A percentile compares a stretch with the other conserved stretches of the same genome.
Evolutionary conservation across 1,284 basidiomycete species (phyloP).

Genomic region (Puccinia hordei): DNA sequence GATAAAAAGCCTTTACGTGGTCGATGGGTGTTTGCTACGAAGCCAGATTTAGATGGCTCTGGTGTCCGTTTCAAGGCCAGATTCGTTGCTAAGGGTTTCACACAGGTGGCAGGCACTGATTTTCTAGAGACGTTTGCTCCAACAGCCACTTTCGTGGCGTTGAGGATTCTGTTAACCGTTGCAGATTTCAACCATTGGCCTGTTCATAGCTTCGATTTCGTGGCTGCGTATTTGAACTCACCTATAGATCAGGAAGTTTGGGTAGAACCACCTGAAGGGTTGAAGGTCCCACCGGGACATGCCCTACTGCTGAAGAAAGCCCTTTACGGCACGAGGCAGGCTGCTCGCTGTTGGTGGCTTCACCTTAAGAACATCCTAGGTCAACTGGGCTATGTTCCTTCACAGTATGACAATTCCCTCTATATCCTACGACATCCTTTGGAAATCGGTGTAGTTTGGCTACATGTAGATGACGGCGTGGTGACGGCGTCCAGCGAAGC

Average conservation of each 20-base stretch:
- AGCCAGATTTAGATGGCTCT: background rate
- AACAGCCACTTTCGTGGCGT: background rate
- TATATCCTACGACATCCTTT: background rate
- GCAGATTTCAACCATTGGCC: background rate
- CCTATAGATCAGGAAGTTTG: constrained; percentile 23
- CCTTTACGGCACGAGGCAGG: constrained; percentile 13
- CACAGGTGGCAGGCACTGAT: background rate
- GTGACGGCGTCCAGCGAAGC: background rate
- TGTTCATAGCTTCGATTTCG: background rate
- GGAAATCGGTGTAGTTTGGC: background rate
- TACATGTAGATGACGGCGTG: background rate
- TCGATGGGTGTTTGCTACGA: constrained; percentile 18
- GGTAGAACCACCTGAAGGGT: background rate
- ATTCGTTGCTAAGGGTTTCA: constrained; percentile 12
- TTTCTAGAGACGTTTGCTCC: background rate
- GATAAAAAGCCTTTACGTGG: background rate
- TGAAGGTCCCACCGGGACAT: background rate
- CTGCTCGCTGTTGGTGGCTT: constrained; percentile 11
- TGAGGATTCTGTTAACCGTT: background rate
- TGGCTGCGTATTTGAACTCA: constrained; percentile 24
- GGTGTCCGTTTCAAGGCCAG: background rate
- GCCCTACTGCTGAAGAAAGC: constrained; percentile 12
- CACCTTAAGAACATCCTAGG: background rate
- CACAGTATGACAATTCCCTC: background rate
- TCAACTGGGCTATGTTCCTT: background rate